Conservation (phyloP, 352 stramenopile genomes). For the Globisporangium splendens region DNA sequence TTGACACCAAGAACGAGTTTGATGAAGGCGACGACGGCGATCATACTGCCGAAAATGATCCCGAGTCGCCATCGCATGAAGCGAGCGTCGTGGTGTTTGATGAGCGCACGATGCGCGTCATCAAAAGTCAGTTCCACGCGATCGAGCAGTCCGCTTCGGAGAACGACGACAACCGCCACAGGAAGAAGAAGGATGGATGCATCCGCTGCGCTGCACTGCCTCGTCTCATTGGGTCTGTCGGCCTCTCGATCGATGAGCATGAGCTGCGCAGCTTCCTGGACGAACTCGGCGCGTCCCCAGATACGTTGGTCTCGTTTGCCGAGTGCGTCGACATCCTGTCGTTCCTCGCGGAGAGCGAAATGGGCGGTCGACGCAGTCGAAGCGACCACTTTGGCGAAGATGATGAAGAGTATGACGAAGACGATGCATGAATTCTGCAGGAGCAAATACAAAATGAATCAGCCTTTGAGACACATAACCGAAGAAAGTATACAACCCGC, state of each 20-base stretch:
- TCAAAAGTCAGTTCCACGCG: slow-evolving; percentile 53
- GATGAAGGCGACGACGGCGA: slow-evolving; percentile 11
- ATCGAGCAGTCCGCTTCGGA: slow-evolving; percentile 25
- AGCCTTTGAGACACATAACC: no score
- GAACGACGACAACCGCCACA: slow-evolving; percentile 14
- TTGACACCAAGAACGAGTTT: slow-evolving; percentile 22
- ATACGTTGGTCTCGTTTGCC: slow-evolving; percentile 76
- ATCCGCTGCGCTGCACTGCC: slow-evolving; percentile 49
- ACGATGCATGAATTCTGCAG: slow-evolving; percentile 13
- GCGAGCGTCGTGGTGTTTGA: slow-evolving; percentile 51
- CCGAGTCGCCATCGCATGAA: slow-evolving; percentile 8
- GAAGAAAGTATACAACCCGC: no score
- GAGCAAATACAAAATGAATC: slow-evolving; percentile 5
- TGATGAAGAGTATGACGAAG: slow-evolving; percentile 23
- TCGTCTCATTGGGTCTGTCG: slow-evolving; percentile 38
- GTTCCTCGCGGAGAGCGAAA: slow-evolving; percentile 56
- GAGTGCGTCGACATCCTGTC: slow-evolving; percentile 87
- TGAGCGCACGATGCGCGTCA: slow-evolving; percentile 42
- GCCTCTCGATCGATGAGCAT: slow-evolving; percentile 30
- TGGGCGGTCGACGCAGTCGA: slow-evolving; percentile 4
- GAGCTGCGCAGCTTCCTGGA: slow-evolving; percentile 55
- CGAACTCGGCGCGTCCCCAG: slow-evolving; percentile 62
- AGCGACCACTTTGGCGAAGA: slow-evolving; percentile 10
- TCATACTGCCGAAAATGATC: neutral
- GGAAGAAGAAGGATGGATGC: slow-evolving; percentile 32